These are phyloP conservation scores for Coemansia sp. DNA, from an alignment of 192 early-diverging fungal species.

Conservation along the genomic window DNA sequence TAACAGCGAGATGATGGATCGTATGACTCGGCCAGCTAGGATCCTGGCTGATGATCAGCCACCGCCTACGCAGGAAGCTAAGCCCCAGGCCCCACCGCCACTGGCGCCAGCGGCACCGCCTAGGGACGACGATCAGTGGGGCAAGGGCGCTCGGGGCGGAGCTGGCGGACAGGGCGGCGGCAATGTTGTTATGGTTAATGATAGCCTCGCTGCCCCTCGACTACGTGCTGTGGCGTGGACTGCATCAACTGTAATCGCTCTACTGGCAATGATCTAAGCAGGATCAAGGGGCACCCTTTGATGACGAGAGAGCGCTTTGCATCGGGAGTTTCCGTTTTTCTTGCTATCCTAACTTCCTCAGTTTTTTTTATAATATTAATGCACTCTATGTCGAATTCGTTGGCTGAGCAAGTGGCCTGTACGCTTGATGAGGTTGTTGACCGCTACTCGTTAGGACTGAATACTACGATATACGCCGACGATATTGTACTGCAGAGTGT, in stretches of 20 bases:
- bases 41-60: conserved; percentile 26
- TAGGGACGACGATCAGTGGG: neutral
- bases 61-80: neutral
- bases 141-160: neutral
- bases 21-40: conserved; percentile 43
- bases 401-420: conserved; percentile 12
- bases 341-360: neutral
- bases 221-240: neutral
- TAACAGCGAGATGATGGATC: conserved; percentile 41
- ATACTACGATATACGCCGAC: conserved; percentile 49
- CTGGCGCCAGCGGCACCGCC: conserved; percentile 6
- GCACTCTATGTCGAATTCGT: neutral
- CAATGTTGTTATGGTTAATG: conserved; percentile 27
- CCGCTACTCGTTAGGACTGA: conserved; percentile 26
- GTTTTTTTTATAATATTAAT: neutral
- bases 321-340: neutral
- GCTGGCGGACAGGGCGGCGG: conserved; percentile 1
- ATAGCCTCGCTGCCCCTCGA: conserved; percentile 7
- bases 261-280: neutral
- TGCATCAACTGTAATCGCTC: neutral
- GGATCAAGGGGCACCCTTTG: neutral
- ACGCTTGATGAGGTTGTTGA: conserved; percentile 13
- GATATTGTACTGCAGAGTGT: conserved; percentile 25
- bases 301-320: neutral
- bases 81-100: conserved; percentile 10